Percentiles rank a stretch among this genome's conserved stretches.
Conservation (phyloP, 768 basidiomycete genomes). For the Lentinula edodes region DNA sequence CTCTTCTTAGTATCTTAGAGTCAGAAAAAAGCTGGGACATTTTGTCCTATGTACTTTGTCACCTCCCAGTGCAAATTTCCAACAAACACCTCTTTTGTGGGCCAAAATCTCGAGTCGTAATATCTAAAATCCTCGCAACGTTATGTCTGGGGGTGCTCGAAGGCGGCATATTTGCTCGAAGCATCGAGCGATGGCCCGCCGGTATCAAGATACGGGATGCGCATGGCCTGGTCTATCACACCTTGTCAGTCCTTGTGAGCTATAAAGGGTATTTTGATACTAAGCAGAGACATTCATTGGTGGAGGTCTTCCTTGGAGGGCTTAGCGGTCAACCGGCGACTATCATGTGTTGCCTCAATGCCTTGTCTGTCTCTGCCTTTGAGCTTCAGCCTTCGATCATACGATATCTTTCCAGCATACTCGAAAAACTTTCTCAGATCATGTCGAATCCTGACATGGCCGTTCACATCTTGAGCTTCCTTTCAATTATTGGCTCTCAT, state of each 20-base stretch:
- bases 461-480: slow-evolving; percentile 92
- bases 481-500: slow-evolving; percentile 80
- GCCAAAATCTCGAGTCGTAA: slow-evolving; percentile 60
- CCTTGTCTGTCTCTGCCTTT: slow-evolving; percentile 80
- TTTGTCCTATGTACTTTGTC: slow-evolving; percentile 85
- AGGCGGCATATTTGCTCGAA: slow-evolving; percentile 44
- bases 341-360: slow-evolving; percentile 87
- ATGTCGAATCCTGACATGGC: slow-evolving; percentile 93
- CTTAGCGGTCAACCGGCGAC: slow-evolving; percentile 66
- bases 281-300: slow-evolving; percentile 59
- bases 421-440: slow-evolving; percentile 87
- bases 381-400: slow-evolving; percentile 82
- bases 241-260: slow-evolving; percentile 81
- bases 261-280: slow-evolving; percentile 77
- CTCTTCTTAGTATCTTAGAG: slow-evolving; percentile 60
- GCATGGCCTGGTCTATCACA: slow-evolving; percentile 83
- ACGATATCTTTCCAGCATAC: slow-evolving; percentile 64
- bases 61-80: slow-evolving; percentile 83
- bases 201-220: slow-evolving; percentile 74
- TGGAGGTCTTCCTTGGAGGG: slow-evolving; percentile 68
- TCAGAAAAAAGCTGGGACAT: slow-evolving; percentile 88
- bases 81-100: slow-evolving; percentile 98
- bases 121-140: slow-evolving; percentile 56
- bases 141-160: slow-evolving; percentile 64
- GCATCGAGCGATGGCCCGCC: slow-evolving; percentile 53